A percentile compares a stretch with the other conserved stretches of the same genome.
phyloP scores from a whole-genome alignment of 2,329 filamentous ascomycete species.

The Chalaropsis ovoidea region DNA sequence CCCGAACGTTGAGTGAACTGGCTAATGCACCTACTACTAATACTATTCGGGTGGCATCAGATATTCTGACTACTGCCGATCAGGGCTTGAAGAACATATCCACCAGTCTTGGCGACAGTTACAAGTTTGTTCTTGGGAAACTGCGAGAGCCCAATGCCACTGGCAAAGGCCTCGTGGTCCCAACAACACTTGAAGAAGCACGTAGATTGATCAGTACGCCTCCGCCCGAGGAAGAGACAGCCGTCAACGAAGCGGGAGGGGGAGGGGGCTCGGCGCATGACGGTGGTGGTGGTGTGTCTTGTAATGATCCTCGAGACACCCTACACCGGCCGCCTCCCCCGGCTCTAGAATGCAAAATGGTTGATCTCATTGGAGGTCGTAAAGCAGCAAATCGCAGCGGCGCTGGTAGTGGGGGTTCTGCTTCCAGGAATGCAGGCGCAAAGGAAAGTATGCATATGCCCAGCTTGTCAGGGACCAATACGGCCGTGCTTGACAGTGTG shows the following conservation, averaged over 20 bases:
- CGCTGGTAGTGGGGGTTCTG: conserved; percentile 51
- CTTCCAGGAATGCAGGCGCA: conserved; percentile 39
- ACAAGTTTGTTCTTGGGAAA: conserved; percentile 84
- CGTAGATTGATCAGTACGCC: conserved; percentile 74
- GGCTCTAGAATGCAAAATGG: conserved; percentile 51
- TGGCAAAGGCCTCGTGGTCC: conserved; percentile 49
- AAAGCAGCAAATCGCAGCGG: conserved; percentile 31
- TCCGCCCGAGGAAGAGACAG: conserved; percentile 44
- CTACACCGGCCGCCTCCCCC: conserved; percentile 29
- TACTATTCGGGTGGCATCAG: conserved; percentile 70
- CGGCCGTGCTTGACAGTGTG: conserved; percentile 67
- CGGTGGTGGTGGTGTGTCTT: neutral
- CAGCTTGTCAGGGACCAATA: conserved; percentile 33
- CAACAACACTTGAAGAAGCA: conserved; percentile 87
- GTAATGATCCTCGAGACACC: neutral
- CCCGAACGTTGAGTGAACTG: conserved; percentile 70
- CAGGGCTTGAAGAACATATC: conserved; percentile 88
- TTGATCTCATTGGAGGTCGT: conserved; percentile 61
- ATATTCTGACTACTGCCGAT: conserved; percentile 80
- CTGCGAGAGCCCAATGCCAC: conserved; percentile 54
- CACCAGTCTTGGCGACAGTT: conserved; percentile 79
- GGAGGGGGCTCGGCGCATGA: conserved; percentile 38
- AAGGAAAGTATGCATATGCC: conserved; percentile 30
- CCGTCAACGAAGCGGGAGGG: conserved; percentile 40
- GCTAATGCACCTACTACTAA: conserved; percentile 69